These are phyloP conservation scores for Hyphopichia homilentoma DNA, from an alignment of 805 yeast species.

Conservation along the genomic window DNA sequence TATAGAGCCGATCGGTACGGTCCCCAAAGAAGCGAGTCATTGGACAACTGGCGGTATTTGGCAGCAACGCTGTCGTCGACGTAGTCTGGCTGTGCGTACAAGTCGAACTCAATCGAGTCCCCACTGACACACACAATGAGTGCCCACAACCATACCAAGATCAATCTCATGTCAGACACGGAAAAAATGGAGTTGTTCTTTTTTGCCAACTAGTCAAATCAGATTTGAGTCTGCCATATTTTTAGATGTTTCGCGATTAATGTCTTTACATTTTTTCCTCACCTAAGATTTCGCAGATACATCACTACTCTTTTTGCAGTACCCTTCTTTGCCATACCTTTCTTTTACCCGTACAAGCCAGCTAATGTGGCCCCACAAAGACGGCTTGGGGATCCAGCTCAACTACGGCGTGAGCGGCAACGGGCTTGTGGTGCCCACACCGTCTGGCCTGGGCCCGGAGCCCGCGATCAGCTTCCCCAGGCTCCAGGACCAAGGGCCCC, in stretches of 20 bases:
- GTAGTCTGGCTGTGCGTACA: constrained; percentile 59
- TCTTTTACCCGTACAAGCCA: too few species aligned
- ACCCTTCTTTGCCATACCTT: too few species aligned
- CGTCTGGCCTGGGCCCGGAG: too few species aligned
- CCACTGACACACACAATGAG: constrained; percentile 4
- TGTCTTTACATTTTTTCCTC: too few species aligned
- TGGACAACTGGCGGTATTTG: constrained; percentile 14
- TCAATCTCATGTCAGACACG: too few species aligned
- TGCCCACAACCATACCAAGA: constrained; percentile 1
- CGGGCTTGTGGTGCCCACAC: constrained; percentile 12
- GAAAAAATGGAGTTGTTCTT: constrained; percentile 1
- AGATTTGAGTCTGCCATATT: too few species aligned
- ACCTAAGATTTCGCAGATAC: too few species aligned
- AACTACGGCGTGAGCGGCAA: constrained; percentile 44
- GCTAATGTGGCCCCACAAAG: constrained; percentile 42
- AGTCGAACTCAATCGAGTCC: constrained; percentile 19
- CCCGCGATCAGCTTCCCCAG: constrained; percentile 16
- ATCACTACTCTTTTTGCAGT: too few species aligned
- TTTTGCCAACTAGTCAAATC: too few species aligned
- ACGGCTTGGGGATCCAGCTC: constrained; percentile 34
- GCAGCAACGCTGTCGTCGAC: constrained; percentile 38
- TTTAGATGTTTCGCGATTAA: too few species aligned
- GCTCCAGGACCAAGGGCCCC: constrained; percentile 13
- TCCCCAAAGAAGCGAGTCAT: constrained; percentile 63
- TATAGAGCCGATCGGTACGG: constrained; percentile 87